Evolutionary conservation across 495 filamentous ascomycete species (phyloP).

Genomic region (Cercophora samala): DNA sequence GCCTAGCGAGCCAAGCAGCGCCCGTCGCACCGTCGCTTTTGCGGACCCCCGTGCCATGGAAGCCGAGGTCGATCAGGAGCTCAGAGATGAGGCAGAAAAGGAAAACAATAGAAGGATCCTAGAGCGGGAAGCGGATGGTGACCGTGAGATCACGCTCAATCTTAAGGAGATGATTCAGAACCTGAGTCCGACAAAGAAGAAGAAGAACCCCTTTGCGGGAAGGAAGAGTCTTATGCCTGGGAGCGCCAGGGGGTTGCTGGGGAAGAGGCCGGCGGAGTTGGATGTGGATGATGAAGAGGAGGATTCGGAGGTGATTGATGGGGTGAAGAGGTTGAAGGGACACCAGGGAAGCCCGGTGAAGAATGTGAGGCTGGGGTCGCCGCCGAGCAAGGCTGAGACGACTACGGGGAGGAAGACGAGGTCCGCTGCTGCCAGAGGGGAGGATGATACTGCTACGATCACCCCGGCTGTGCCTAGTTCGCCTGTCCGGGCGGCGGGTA

Average conservation of each 20-base stretch:
- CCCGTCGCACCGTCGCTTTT: conserved; percentile 55
- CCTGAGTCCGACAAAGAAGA: conserved; percentile 74
- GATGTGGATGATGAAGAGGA: conserved; percentile 60
- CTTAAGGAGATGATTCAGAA: conserved; percentile 75
- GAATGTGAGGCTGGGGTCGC: conserved; percentile 63
- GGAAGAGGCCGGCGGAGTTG: conserved; percentile 65
- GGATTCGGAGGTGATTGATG: conserved; percentile 58
- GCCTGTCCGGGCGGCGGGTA: conserved; percentile 50
- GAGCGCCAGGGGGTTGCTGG: conserved; percentile 68
- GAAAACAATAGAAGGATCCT: conserved; percentile 57
- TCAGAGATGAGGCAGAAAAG: conserved; percentile 58
- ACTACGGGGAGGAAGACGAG: conserved; percentile 55
- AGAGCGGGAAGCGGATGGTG: conserved; percentile 48
- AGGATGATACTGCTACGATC: conserved; percentile 14
- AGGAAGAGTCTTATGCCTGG: conserved; percentile 77
- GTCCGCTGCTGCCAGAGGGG: conserved; percentile 42
- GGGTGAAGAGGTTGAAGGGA: conserved; percentile 67
- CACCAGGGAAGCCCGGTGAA: conserved; percentile 74
- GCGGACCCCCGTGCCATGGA: conserved; percentile 65
- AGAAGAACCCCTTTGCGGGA: conserved; percentile 62
- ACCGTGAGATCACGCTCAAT: conserved; percentile 59
- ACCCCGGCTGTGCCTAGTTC: conserved; percentile 47
- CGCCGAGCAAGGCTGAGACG: conserved; percentile 61
- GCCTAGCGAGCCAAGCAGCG: conserved; percentile 35
- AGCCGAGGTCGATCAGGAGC: conserved; percentile 65